Base-by-base conservation (phyloP, 2,329 filamentous ascomycete genomes). In the Phoma herbarum region DNA sequence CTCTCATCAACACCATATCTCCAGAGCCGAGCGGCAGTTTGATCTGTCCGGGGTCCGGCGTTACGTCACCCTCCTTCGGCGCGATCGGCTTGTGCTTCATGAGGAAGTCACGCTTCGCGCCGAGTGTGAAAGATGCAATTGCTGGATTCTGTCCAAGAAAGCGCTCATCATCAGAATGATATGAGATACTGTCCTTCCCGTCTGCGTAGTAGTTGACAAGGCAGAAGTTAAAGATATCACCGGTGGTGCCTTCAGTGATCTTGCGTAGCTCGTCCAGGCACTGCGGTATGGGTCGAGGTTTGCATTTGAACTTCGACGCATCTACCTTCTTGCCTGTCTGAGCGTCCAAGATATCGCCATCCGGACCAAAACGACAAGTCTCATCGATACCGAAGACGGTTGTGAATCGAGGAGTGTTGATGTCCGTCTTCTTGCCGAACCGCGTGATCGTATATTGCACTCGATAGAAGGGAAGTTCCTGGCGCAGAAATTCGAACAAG, bases 151-250 rank as follows among this genome's bases (percentile, higher is more conserved):
- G 64, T 0, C 90, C 91, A 0, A 94, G 82, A 65, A 94, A 95
- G 6, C 85, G 82, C 79, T 94, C 91, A 69, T 94, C 90, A 65
- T 94, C 91, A 47, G 88, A 90, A 75, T 94, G 90, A 69, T 90
- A 94, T 11, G 88, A 85, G 47, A 94, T 94, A 65, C 88, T 91
- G 73, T 94, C 90, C 6, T 86, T 80, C 0, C 91, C 90, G 3
- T 85, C 85, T n/a, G 88, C 88, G 71, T 94, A 94, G 78, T 94
- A 94, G 70, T 94, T 94, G 4, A 94, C 89, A 1, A 94, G 82
- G 59, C 88, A 90, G 72, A 93, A 92, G 72, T 94, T 94, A 77
- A 90, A 94, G 1, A 71, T 82, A 68, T 85, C 85, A n/a, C 83
- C 83, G 0, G 89, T 91, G 0, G 86, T 85, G 4, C 83, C 81